Percentiles rank a stretch among this genome's conserved stretches.
These are phyloP conservation scores for Tetradesmus obliquus DNA, from an alignment of 139 green algal species.

Conservation along the genomic window DNA sequence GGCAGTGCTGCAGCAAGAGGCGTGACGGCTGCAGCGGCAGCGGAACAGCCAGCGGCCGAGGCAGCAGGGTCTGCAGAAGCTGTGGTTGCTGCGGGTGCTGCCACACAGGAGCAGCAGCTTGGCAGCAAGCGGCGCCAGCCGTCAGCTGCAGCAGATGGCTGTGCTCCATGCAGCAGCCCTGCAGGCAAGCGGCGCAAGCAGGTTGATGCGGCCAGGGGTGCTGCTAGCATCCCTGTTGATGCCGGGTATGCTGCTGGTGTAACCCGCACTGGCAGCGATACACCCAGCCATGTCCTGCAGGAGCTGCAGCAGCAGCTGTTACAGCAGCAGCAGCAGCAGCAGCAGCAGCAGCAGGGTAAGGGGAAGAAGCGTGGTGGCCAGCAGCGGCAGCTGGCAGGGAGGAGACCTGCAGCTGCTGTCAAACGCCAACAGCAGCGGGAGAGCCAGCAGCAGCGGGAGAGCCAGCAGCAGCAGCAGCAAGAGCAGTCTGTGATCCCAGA, in stretches of 20 bases:
- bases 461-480: constrained; percentile 15
- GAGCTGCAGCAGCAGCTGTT: constrained; percentile 14
- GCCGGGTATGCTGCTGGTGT: not conserved
- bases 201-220: not conserved
- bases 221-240: not conserved
- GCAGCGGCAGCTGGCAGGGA: not conserved
- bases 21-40: not conserved
- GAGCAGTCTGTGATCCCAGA: not conserved
- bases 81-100: not conserved
- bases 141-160: not conserved
- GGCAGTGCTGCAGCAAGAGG: not conserved
- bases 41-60: not conserved
- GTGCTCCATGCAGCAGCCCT: not conserved
- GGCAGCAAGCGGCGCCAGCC: not conserved
- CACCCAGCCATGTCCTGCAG: not conserved
- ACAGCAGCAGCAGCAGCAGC: not conserved
- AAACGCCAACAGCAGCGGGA: not conserved
- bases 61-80: not conserved
- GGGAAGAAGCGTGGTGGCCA: not conserved
- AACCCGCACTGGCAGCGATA: not conserved
- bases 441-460: not conserved
- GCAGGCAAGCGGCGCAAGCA: not conserved
- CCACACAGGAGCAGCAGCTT: not conserved
- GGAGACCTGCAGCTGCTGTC: not conserved
- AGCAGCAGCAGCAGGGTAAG: not conserved